Evolutionary conservation across 768 basidiomycete species (phyloP), one percentile per base, ranked within the genome.

Genomic region (Rubroboletus satanas): DNA sequence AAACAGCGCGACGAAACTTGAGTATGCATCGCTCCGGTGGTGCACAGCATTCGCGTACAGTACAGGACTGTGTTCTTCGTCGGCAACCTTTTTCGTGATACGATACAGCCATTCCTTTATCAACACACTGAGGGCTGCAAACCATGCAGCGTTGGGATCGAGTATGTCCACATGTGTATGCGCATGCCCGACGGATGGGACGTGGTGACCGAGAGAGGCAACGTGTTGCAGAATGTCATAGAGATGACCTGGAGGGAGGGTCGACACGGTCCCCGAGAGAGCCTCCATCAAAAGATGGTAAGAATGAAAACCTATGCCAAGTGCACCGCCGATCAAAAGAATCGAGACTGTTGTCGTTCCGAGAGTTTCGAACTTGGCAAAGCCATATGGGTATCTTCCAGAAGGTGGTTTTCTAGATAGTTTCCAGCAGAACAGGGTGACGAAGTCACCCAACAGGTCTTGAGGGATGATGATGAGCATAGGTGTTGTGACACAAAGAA

Each of bases 91-190:
- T 66, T 88, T 89, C 45, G 94, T 98, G 44, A 87, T 75, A 41
- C 94, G 78, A 72, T 96, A 98, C 12, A 99, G 70, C 87, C 88
- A 98, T 71, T 99, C 97, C 68, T 99, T 99, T 56, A 80, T 71
- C 4, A 92, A 47, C 3, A 98, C 83, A 59, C 90, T 85, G 21
- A 84, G 63, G 1, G 84, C 83, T 8, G 97, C 97, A 64, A 98
- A 95, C 94, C 95, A 98, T 29, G 94, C 93, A 18, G 97, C 97
- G 66, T 98, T 94, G 39, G 92, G 89, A 67, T 97, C 93, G 6
- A 97, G 76, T 6, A 74, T 71, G 37, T 75, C 81, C 1, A 74
- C 73, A 21, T 85, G 83, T 3, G 74, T 72, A 62, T 85, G 84
- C 36, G 62, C 74, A 63, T 90, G 83, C 8, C 69, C 75, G 32